A percentile compares a stretch with the other conserved stretches of the same genome.
phyloP scores from a whole-genome alignment of 1,284 basidiomycete species.

The Cryptococcus sp. region DNA sequence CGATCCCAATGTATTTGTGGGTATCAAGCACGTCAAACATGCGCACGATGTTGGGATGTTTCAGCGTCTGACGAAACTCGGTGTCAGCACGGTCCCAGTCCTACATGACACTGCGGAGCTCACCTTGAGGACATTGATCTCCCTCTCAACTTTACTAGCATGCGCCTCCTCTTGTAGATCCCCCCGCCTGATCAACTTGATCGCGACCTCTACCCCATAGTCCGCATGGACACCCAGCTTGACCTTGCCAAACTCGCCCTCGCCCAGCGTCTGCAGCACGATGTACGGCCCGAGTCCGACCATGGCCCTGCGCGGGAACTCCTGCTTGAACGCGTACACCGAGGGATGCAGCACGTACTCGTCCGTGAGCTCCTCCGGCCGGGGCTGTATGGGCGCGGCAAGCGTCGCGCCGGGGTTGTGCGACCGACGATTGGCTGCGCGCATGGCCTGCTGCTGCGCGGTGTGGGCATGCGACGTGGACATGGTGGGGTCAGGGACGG shows the following conservation, averaged over 20 bases:
- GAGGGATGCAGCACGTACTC: conserved; percentile 65
- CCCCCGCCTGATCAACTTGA: conserved; percentile 93
- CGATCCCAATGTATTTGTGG: conserved; percentile 99
- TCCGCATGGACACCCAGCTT: conserved; percentile 92
- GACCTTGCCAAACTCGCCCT: conserved; percentile 99
- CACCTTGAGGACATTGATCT: conserved; percentile 94
- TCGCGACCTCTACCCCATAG: conserved; percentile 98
- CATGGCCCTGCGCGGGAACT: conserved; percentile 78
- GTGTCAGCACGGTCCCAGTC: neutral
- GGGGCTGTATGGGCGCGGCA: conserved; percentile 30
- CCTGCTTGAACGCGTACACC: conserved; percentile 74
- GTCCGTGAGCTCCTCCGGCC: conserved; percentile 44
- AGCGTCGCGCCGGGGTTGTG: conserved; percentile 43
- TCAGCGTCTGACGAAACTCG: conserved; percentile 62
- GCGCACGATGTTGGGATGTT: conserved; percentile 97
- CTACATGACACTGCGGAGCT: conserved; percentile 43
- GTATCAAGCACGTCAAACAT: conserved; percentile 99
- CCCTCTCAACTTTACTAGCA: conserved; percentile 93
- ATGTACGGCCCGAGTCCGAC: conserved; percentile 93
- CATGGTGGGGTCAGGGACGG: conserved; percentile 25
- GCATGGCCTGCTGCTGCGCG: conserved; percentile 11
- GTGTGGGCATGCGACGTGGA: conserved; percentile 31
- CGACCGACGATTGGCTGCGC: conserved; percentile 38
- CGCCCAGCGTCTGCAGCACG: conserved; percentile 90
- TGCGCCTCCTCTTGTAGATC: conserved; percentile 83